Percentiles rank a stretch among this genome's conserved stretches.
These are phyloP conservation scores for Pestalotiopsis sp. DNA, from an alignment of 2,329 filamentous ascomycete species.

Conservation along the genomic window DNA sequence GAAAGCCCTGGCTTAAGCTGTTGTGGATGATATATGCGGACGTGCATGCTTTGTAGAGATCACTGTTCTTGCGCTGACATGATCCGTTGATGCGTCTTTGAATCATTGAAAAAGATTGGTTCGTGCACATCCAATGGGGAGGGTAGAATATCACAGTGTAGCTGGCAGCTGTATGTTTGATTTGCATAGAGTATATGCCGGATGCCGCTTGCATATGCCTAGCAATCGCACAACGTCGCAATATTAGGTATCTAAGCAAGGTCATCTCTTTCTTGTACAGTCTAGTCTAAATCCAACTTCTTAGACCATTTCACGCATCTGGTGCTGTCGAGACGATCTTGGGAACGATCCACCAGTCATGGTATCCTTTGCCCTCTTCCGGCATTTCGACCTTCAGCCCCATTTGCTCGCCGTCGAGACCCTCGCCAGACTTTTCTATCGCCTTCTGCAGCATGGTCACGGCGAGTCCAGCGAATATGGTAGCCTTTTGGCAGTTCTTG, in stretches of 20 bases:
- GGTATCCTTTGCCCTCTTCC: slow-evolving; percentile 55
- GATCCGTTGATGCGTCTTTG: neutral
- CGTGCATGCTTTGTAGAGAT: neutral
- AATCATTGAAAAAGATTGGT: neutral
- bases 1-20: neutral
- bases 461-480: slow-evolving; percentile 70
- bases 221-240: neutral
- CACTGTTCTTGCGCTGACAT: neutral
- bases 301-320: too few species aligned
- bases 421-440: slow-evolving; percentile 34
- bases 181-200: neutral
- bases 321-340: slow-evolving; percentile 37
- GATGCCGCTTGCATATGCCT: neutral
- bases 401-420: slow-evolving; percentile 23
- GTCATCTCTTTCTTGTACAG: slow-evolving; percentile 12
- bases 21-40: neutral
- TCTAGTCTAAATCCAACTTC: neutral
- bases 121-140: neutral
- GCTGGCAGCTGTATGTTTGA: neutral
- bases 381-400: slow-evolving; percentile 56
- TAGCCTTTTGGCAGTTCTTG: slow-evolving; percentile 67
- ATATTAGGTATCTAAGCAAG: neutral
- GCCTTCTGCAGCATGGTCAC: slow-evolving; percentile 63
- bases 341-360: slow-evolving; percentile 69
- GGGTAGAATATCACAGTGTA: neutral